phyloP scores from a whole-genome alignment of 108 stramenopile genomes.

The Fistulifera pelliculosa region DNA sequence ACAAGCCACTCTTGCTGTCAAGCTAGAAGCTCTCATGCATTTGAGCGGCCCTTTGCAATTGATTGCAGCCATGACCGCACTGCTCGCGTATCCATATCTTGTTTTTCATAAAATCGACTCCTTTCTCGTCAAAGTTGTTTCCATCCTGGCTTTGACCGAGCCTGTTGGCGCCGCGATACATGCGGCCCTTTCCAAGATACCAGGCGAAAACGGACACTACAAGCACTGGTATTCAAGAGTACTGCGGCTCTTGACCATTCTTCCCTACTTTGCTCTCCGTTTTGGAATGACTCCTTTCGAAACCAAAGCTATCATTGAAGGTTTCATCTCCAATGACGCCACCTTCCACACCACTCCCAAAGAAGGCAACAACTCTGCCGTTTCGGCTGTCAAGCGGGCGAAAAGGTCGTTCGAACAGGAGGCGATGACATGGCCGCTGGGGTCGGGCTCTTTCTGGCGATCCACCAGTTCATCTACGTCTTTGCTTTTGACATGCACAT shows the following conservation, averaged over 20 bases:
- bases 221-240: slow-evolving; percentile 1
- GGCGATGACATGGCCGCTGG: no score
- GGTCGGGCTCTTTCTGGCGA: no score
- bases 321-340: slow-evolving; percentile 17
- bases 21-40: slow-evolving; percentile 16
- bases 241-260: slow-evolving; percentile 5
- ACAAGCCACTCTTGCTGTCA: slow-evolving; percentile 4
- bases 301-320: slow-evolving; percentile 9
- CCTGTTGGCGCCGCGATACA: no score
- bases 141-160: no score
- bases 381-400: no score
- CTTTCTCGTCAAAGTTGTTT: no score
- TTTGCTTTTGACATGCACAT: no score
- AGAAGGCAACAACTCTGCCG: slow-evolving; percentile 2
- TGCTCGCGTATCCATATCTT: slow-evolving; percentile 2
- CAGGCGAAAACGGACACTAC: slow-evolving; percentile 17
- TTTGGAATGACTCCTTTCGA: slow-evolving; percentile 15
- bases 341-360: slow-evolving; percentile 20
- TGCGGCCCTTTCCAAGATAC: slow-evolving; percentile 6
- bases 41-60: slow-evolving; percentile 5
- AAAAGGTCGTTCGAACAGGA: no score
- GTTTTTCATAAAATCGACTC: background rate
- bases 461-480: no score
- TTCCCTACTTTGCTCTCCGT: background rate
- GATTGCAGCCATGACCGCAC: background rate